A percentile compares a stretch with the other conserved stretches of the same genome.
Evolutionary conservation across 352 stramenopile genomes (phyloP).

Genomic region (Pythium dissimile): DNA sequence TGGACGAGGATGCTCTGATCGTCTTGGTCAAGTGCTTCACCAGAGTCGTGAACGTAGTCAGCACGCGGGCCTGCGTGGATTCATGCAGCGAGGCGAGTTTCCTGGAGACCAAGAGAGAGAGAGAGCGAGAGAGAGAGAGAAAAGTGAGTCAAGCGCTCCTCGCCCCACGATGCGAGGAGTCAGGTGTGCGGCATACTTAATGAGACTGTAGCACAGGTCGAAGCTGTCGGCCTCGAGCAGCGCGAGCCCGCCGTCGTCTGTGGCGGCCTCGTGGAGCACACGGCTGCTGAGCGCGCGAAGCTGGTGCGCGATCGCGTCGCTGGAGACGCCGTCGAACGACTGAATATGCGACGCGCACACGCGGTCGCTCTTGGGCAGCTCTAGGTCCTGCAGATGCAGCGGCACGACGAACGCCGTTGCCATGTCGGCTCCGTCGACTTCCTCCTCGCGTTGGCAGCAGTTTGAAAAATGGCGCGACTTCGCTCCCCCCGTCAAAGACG

Average conservation of each 20-base stretch:
- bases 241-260: constrained; percentile 45
- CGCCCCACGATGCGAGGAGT: not conserved
- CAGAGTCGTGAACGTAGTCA: constrained; percentile 59
- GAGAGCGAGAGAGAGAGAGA: not conserved
- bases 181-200: constrained; percentile 49
- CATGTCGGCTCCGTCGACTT: constrained; percentile 4
- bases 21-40: constrained; percentile 58
- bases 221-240: constrained; percentile 60
- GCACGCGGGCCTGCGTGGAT: constrained; percentile 52
- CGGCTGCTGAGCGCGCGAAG: constrained; percentile 49
- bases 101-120: too few species aligned
- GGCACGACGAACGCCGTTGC: constrained; percentile 77
- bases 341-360: constrained; percentile 66
- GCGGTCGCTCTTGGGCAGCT: constrained; percentile 62
- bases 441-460: not conserved
- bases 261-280: constrained; percentile 31
- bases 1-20: constrained; percentile 27
- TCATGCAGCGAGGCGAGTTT: constrained; percentile 48
- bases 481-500: not conserved
- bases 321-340: constrained; percentile 45
- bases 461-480: constrained; percentile 8
- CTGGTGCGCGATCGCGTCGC: constrained; percentile 39
- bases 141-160: not conserved
- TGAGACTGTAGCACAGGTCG: constrained; percentile 71
- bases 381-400: constrained; percentile 68